Percentiles rank a stretch among this genome's conserved stretches.
phyloP scores from a whole-genome alignment of 441 rosid species.

The Biscutella auriculata region DNA sequence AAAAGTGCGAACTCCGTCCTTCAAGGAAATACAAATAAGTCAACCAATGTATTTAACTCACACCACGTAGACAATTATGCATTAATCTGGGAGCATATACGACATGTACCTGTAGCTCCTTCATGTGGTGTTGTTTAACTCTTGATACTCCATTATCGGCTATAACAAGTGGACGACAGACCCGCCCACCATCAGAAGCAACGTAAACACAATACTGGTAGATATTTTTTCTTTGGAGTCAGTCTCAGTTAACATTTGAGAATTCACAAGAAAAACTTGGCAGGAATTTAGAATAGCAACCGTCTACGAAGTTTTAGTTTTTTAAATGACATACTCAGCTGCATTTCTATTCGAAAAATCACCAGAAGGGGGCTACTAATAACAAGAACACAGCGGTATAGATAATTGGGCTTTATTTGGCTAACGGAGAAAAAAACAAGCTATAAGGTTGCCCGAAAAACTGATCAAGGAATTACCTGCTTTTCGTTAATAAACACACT shows the following conservation, averaged over 20 bases:
- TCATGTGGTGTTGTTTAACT: conserved; percentile 85
- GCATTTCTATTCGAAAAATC: background rate
- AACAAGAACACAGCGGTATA: background rate
- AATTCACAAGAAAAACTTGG: background rate
- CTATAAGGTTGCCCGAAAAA: background rate
- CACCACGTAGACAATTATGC: conserved; percentile 10
- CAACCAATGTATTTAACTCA: conserved; percentile 4
- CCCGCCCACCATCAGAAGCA: conserved; percentile 99
- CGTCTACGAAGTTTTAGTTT: background rate
- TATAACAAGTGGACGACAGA: conserved; percentile 97
- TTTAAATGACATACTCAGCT: background rate
- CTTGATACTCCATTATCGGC: conserved; percentile 91
- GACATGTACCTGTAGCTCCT: conserved; percentile 62
- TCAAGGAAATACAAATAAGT: conserved; percentile 20
- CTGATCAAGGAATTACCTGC: conserved; percentile 47
- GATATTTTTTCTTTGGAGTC: conserved; percentile 19
- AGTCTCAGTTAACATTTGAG: conserved; percentile 5
- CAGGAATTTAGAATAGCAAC: background rate
- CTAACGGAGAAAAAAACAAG: conserved; percentile 2
- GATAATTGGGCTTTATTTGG: background rate
- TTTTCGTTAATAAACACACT: conserved; percentile 81
- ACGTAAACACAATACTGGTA: conserved; percentile 72
- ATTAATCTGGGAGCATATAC: conserved; percentile 1
- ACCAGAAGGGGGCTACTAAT: background rate
- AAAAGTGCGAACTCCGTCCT: conserved; percentile 89